Percentiles rank a stretch among this genome's conserved stretches.
phyloP scores from a whole-genome alignment of 2,329 filamentous ascomycete species.

The Cladosporium austrohemisphaericum region DNA sequence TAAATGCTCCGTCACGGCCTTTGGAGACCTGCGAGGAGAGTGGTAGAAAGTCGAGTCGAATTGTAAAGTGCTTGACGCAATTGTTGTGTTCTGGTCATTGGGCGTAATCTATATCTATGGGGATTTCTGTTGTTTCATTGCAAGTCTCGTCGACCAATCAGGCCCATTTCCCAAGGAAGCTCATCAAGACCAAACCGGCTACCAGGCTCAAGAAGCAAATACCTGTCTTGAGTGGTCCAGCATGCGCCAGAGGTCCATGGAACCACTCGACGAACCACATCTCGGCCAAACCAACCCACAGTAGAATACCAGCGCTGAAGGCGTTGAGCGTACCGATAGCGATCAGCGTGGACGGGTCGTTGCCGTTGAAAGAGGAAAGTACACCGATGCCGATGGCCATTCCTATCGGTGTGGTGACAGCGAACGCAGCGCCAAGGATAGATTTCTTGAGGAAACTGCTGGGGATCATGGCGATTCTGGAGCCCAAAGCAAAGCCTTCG shows the following conservation, averaged over 20 bases:
- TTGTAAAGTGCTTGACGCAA: no score
- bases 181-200: slow-evolving; percentile 65
- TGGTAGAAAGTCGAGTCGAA: no score
- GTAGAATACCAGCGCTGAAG: slow-evolving; percentile 68
- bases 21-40: no score
- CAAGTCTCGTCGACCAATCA: no score
- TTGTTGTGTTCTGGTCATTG: no score
- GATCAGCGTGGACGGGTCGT: slow-evolving; percentile 63
- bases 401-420: slow-evolving; percentile 69
- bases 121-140: no score
- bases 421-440: slow-evolving; percentile 60
- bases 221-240: slow-evolving; percentile 43
- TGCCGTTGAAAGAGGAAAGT: slow-evolving; percentile 67
- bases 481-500: slow-evolving; percentile 68
- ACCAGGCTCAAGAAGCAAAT: slow-evolving; percentile 53
- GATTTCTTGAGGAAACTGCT: slow-evolving; percentile 48
- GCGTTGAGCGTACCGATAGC: slow-evolving; percentile 72
- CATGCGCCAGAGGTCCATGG: slow-evolving; percentile 44
- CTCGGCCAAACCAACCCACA: slow-evolving; percentile 77
- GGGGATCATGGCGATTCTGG: slow-evolving; percentile 58
- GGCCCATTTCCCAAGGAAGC: slow-evolving; percentile 71
- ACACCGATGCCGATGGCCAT: slow-evolving; percentile 79
- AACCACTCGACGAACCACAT: slow-evolving; percentile 78
- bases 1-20: no score
- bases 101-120: slow-evolving; percentile 1